Evolutionary conservation across 768 basidiomycete species (phyloP).

Genomic region (Mycena amicta): DNA sequence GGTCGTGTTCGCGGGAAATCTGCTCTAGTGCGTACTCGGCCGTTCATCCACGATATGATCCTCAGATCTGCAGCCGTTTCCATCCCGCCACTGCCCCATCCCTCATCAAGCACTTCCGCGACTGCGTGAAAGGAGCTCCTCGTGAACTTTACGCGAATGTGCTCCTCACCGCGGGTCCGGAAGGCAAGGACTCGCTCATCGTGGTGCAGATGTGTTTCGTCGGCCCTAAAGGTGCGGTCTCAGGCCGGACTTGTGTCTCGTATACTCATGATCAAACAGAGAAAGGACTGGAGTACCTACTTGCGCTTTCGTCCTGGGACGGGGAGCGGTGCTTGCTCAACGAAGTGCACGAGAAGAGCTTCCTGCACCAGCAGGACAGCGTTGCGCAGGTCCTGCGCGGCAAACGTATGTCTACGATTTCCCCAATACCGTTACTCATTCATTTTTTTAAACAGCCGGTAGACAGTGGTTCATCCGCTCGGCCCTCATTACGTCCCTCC

Average conservation of each 20-base stretch:
- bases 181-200: conserved; percentile 79
- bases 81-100: conserved; percentile 85
- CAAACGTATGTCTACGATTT: conserved; percentile 59
- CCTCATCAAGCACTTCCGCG: conserved; percentile 88
- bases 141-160: conserved; percentile 89
- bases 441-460: conserved; percentile 49
- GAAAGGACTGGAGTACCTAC: conserved; percentile 75
- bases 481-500: conserved; percentile 77
- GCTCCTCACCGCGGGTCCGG: conserved; percentile 87
- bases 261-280: conserved; percentile 31
- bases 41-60: conserved; percentile 7
- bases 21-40: conserved; percentile 73
- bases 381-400: conserved; percentile 88
- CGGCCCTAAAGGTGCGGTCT: conserved; percentile 49
- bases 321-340: conserved; percentile 85
- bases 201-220: conserved; percentile 92
- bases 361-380: conserved; percentile 88
- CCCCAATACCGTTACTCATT: neutral
- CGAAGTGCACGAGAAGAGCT: conserved; percentile 89
- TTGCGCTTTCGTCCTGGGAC: conserved; percentile 84
- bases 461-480: conserved; percentile 93
- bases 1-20: conserved; percentile 88
- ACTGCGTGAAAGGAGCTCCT: conserved; percentile 88
- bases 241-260: neutral
- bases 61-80: conserved; percentile 64